Evolutionary conservation across 1,284 basidiomycete genomes (phyloP).

Genomic region (Naganishia sp.): DNA sequence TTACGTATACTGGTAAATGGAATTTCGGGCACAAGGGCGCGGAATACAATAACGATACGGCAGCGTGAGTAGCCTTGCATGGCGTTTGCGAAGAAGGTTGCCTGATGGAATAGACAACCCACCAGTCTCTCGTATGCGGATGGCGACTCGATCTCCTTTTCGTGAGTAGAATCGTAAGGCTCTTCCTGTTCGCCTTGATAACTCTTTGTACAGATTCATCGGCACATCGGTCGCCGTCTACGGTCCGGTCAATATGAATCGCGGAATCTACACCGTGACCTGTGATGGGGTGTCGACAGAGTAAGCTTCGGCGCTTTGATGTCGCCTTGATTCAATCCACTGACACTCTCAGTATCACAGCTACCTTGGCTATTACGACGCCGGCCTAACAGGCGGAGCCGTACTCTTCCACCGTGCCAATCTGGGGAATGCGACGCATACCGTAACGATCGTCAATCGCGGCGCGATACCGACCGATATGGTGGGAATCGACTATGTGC

Average conservation of each 20-base stretch:
- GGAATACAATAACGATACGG: conserved; percentile 6
- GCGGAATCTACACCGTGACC: conserved; percentile 4
- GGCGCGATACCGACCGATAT: background rate
- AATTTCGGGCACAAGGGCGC: background rate
- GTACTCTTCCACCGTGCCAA: conserved; percentile 5
- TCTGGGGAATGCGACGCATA: conserved; percentile 9
- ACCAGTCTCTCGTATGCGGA: background rate
- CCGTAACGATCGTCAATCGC: conserved; percentile 4
- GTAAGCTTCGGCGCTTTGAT: too few relatives aligned
- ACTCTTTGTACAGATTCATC: background rate
- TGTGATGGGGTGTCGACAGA: conserved; percentile 1
- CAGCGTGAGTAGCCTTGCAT: background rate
- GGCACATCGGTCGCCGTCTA: conserved; percentile 19
- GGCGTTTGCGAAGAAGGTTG: background rate
- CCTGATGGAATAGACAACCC: background rate
- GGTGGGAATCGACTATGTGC: conserved; percentile 13
- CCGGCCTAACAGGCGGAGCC: background rate
- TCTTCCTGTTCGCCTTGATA: too few relatives aligned
- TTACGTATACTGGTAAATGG: conserved; percentile 4
- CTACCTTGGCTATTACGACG: conserved; percentile 13
- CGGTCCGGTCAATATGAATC: conserved; percentile 5
- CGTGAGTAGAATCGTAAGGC: background rate
- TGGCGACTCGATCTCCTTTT: background rate
- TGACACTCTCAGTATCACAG: too few relatives aligned
- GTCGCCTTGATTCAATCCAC: too few relatives aligned